Percentiles rank a stretch among this genome's conserved stretches.
These are phyloP conservation scores for Olyra latifolia DNA, from an alignment of 176 grass and related monocot species.

Conservation along the genomic window DNA sequence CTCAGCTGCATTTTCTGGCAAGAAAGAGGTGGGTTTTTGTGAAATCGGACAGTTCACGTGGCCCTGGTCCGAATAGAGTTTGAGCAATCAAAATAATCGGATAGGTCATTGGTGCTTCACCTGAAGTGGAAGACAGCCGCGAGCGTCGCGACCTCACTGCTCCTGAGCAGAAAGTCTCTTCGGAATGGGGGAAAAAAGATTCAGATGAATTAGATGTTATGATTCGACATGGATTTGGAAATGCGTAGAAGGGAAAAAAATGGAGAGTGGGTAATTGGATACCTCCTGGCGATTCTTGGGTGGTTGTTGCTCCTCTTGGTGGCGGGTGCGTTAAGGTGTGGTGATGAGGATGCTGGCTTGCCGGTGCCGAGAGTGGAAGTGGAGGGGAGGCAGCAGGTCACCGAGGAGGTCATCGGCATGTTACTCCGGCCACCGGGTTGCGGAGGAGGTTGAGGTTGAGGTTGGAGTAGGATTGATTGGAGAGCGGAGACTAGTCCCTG, in stretches of 20 bases:
- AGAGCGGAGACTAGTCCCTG: not conserved
- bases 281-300: conserved; percentile 16
- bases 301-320: not conserved
- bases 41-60: not conserved
- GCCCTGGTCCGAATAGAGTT: not conserved
- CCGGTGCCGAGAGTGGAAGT: not conserved
- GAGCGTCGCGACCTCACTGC: conserved; percentile 61
- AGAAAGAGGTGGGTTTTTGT: not conserved
- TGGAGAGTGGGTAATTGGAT: not conserved
- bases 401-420: not conserved
- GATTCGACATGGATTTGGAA: not conserved
- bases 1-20: not conserved
- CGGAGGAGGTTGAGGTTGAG: not conserved
- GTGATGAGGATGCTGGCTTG: not conserved
- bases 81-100: not conserved
- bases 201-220: not conserved
- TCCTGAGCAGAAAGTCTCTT: conserved; percentile 61
- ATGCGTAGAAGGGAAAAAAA: not conserved
- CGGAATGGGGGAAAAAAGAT: not conserved
- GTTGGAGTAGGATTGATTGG: not conserved
- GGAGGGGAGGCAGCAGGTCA: not conserved
- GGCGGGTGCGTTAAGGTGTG: not conserved
- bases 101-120: not conserved
- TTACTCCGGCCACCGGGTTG: not conserved
- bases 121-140: conserved; percentile 66